These are phyloP conservation scores for Penicillium sp. DNA, from an alignment of 2,329 filamentous ascomycete genomes.

Conservation along the genomic window DNA sequence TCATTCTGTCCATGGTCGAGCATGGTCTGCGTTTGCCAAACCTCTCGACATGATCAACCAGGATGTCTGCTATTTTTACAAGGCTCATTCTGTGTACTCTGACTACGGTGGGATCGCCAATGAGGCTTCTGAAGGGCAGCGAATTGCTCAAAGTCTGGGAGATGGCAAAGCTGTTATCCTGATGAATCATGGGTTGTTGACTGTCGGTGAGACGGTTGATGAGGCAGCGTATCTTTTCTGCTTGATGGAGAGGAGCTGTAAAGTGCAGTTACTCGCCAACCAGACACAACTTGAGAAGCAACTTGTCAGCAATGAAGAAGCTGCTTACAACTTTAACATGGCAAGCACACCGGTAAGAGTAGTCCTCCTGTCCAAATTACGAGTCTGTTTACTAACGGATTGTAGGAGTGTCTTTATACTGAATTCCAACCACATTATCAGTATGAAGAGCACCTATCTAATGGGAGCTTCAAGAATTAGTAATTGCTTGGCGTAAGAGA, in stretches of 20 bases:
- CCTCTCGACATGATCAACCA: slow-evolving; percentile 40
- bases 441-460: slow-evolving; percentile 8
- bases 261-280: too few species aligned
- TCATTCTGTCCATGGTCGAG: slow-evolving; percentile 49
- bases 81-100: slow-evolving; percentile 61
- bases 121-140: slow-evolving; percentile 59
- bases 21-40: slow-evolving; percentile 46
- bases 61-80: slow-evolving; percentile 24
- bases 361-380: too few species aligned
- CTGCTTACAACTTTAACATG: too few species aligned
- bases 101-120: slow-evolving; percentile 63
- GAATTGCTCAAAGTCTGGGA: slow-evolving; percentile 63
- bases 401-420: slow-evolving; percentile 54
- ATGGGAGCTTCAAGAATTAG: slow-evolving; percentile 9
- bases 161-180: slow-evolving; percentile 61
- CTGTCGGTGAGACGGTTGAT: slow-evolving; percentile 68
- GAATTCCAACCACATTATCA: neutral
- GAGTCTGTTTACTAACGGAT: too few species aligned
- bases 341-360: too few species aligned
- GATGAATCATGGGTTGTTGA: slow-evolving; percentile 69
- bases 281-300: too few species aligned
- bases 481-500: neutral
- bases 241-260: too few species aligned
- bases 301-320: too few species aligned
- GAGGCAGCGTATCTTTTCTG: slow-evolving; percentile 54